These are phyloP conservation scores for Ceratobasidium sp. DNA, from an alignment of 1,284 basidiomycete species.

Conservation along the genomic window DNA sequence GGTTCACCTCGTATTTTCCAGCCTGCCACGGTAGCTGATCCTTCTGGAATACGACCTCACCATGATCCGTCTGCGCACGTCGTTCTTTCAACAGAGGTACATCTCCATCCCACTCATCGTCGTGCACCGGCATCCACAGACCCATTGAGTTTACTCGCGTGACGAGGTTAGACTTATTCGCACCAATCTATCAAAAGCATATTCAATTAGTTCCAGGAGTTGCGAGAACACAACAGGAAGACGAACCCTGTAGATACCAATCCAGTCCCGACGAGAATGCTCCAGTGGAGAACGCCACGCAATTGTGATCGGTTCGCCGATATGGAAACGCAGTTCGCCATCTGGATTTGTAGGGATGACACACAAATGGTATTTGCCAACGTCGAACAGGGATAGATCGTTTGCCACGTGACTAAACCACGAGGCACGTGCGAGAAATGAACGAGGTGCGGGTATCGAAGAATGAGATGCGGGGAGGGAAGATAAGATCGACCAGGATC, in stretches of 20 bases:
- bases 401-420: conserved; percentile 76
- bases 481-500: not conserved
- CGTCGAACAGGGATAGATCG: conserved; percentile 82
- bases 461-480: not conserved
- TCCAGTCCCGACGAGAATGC: conserved; percentile 97
- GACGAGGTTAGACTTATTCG: conserved; percentile 82
- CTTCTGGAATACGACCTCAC: conserved; percentile 79
- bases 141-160: conserved; percentile 90
- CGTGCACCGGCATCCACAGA: conserved; percentile 91
- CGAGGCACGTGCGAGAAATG: no score
- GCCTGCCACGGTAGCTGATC: conserved; percentile 86
- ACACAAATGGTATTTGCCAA: conserved; percentile 77
- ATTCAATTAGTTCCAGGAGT: not conserved
- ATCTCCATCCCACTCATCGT: conserved; percentile 94
- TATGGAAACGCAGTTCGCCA: conserved; percentile 74
- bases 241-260: conserved; percentile 86
- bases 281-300: conserved; percentile 87
- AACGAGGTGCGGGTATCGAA: not conserved
- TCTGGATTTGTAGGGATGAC: conserved; percentile 64
- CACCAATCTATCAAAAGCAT: conserved; percentile 70
- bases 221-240: not conserved
- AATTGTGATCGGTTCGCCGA: conserved; percentile 89
- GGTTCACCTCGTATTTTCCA: conserved; percentile 85
- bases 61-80: conserved; percentile 59
- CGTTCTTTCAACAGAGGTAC: conserved; percentile 64